A percentile compares a stretch with the other conserved stretches of the same genome.
Conservation (phyloP, 1,284 basidiomycete genomes). For the Pyrrhoderma noxium region DNA sequence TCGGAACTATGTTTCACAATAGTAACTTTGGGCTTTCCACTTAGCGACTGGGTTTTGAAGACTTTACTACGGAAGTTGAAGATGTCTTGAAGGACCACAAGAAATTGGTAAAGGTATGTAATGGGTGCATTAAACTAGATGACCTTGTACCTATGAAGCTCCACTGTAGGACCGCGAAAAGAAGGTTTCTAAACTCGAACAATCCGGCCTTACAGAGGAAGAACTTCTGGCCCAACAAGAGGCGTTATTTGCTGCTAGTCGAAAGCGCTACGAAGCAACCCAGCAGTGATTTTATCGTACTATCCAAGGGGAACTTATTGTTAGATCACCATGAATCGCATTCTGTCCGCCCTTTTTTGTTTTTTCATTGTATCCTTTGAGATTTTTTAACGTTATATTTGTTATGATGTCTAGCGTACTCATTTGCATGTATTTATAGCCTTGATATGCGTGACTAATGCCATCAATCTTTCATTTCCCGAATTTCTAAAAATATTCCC, state of each 20-base stretch:
- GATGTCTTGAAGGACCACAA: conserved; percentile 93
- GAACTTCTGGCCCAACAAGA: conserved; percentile 87
- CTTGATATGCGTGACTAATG: too few relatives aligned
- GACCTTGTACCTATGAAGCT: not conserved
- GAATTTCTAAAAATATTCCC: not conserved
- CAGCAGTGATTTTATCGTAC: conserved; percentile 31
- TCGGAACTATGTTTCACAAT: conserved; percentile 11
- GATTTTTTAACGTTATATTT: conserved; percentile 12
- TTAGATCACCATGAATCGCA: not conserved
- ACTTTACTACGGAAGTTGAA: conserved; percentile 83
- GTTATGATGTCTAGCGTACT: conserved; percentile 6
- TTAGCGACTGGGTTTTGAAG: conserved; percentile 84
- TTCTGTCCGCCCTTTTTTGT: not conserved
- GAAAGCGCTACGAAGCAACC: conserved; percentile 57
- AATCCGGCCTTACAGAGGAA: conserved; percentile 87
- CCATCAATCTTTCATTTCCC: too few relatives aligned
- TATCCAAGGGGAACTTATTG: not conserved
- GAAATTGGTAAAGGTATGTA: conserved; percentile 80
- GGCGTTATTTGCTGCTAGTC: conserved; percentile 84
- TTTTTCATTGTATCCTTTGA: not conserved
- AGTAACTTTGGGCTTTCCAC: conserved; percentile 2
- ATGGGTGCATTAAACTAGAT: not conserved
- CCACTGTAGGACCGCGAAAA: conserved; percentile 67
- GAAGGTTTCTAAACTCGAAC: conserved; percentile 84
- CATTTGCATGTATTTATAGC: conserved; percentile 13